These are phyloP conservation scores for Dictyostelium capitatum DNA, from an alignment of 78 protist genomes.

Conservation along the genomic window DNA sequence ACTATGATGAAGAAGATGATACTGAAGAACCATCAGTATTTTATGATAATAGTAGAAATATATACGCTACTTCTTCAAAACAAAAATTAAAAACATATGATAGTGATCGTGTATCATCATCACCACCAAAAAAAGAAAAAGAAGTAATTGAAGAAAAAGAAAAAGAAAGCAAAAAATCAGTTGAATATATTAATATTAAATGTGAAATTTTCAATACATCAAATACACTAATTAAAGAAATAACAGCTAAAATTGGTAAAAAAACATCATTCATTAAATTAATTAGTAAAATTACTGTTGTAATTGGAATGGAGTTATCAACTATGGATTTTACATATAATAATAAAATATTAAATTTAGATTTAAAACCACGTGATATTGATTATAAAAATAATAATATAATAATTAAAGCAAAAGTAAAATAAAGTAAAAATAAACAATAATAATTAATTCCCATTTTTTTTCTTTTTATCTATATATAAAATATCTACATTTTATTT, in stretches of 20 bases:
- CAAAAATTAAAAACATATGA: too few relatives aligned
- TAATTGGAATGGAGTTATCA: neutral
- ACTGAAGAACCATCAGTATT: too few relatives aligned
- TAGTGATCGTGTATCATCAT: too few relatives aligned
- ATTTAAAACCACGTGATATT: neutral
- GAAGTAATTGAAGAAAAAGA: neutral
- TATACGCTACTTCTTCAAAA: too few relatives aligned
- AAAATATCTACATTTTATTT: too few relatives aligned
- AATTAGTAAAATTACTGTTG: neutral
- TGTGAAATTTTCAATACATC: neutral
- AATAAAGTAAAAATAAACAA: neutral
- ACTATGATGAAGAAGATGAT: too few relatives aligned
- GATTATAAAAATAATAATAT: neutral
- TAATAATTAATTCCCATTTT: neutral
- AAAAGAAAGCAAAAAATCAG: neutral
- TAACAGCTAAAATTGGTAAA: neutral
- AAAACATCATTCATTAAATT: neutral
- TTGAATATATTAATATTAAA: constrained; percentile 4
- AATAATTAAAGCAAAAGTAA: neutral
- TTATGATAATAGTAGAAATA: too few relatives aligned
- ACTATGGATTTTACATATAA: neutral
- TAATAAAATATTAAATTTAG: neutral
- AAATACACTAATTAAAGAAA: neutral
- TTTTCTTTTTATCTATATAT: too few relatives aligned
- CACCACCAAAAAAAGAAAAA: too few relatives aligned